Percentiles rank a stretch among this genome's conserved stretches.
Evolutionary conservation across 148 eudicot genomes (phyloP).

Genomic region (Cornus florida): DNA sequence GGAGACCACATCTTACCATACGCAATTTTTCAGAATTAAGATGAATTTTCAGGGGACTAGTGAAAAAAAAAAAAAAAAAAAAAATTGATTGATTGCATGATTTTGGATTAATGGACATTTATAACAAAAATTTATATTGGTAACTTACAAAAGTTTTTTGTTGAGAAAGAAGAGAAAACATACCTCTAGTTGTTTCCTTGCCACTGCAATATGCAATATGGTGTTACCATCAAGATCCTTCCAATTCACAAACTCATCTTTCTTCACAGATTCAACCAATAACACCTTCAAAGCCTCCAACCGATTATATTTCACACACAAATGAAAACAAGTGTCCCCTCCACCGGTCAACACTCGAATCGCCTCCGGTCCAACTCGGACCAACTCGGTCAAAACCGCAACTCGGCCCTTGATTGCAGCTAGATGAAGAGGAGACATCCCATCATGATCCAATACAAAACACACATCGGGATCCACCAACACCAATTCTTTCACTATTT

Average conservation of each 20-base stretch:
- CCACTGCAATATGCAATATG: constrained; percentile 23
- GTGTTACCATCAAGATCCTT: constrained; percentile 29
- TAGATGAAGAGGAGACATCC: constrained; percentile 26
- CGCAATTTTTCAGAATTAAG: too few species aligned
- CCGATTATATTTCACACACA: constrained; percentile 23
- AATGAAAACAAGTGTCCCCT: constrained; percentile 26
- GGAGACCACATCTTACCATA: too few species aligned
- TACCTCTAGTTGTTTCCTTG: constrained; percentile 29
- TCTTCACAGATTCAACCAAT: constrained; percentile 5
- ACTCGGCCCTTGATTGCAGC: constrained; percentile 29
- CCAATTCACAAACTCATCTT: constrained; percentile 22
- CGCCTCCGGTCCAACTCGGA: constrained; percentile 10
- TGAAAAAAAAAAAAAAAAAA: too few species aligned
- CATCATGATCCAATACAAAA: constrained; percentile 21
- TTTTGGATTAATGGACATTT: too few species aligned
- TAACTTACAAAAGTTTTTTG: too few species aligned
- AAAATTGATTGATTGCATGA: too few species aligned
- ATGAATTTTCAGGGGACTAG: too few species aligned
- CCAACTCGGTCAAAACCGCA: constrained; percentile 14
- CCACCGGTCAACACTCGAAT: constrained; percentile 1
- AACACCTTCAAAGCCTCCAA: constrained; percentile 25
- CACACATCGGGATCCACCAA: constrained; percentile 5
- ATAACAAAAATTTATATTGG: too few species aligned
- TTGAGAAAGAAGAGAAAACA: not conserved
- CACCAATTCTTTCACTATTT: constrained; percentile 1